Evolutionary conservation across 345 rosid genomes (phyloP).

Genomic region (Carallia brachiata): DNA sequence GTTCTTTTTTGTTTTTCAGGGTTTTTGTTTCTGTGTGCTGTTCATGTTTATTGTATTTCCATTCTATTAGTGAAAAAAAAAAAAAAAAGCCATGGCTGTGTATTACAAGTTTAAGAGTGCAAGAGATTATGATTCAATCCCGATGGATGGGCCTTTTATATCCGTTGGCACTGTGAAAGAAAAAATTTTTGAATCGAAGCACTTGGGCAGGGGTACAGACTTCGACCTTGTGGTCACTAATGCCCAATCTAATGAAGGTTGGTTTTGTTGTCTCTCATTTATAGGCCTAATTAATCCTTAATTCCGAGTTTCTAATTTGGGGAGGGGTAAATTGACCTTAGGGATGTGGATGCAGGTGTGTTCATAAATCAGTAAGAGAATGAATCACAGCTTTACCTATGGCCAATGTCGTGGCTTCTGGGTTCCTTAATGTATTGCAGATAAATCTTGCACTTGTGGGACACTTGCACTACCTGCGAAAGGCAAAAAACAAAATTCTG

Average conservation of each 20-base stretch:
- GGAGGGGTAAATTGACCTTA: neutral
- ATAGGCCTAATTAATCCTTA: neutral
- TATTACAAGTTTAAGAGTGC: constrained; percentile 99
- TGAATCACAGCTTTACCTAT: neutral
- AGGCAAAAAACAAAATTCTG: no score
- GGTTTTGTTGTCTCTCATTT: constrained; percentile 37
- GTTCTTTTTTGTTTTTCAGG: neutral
- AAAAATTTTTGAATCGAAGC: constrained; percentile 98
- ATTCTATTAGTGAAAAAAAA: neutral
- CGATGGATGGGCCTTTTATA: constrained; percentile 96
- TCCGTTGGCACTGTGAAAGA: constrained; percentile 96
- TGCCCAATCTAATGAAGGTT: constrained; percentile 99
- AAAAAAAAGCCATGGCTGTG: constrained; percentile 64
- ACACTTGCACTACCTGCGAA: no score
- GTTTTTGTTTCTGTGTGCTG: constrained; percentile 8
- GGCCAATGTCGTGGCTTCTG: neutral
- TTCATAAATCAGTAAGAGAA: no score
- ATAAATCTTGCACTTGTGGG: no score
- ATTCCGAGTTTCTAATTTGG: neutral
- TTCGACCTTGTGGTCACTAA: constrained; percentile 94
- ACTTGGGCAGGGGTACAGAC: constrained; percentile 96
- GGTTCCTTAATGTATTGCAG: neutral
- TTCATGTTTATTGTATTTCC: neutral
- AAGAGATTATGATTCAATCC: constrained; percentile 82
- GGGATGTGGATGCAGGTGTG: no score